phyloP scores from a whole-genome alignment of 2,329 filamentous ascomycete genomes.

The Aspergillus sojae region DNA sequence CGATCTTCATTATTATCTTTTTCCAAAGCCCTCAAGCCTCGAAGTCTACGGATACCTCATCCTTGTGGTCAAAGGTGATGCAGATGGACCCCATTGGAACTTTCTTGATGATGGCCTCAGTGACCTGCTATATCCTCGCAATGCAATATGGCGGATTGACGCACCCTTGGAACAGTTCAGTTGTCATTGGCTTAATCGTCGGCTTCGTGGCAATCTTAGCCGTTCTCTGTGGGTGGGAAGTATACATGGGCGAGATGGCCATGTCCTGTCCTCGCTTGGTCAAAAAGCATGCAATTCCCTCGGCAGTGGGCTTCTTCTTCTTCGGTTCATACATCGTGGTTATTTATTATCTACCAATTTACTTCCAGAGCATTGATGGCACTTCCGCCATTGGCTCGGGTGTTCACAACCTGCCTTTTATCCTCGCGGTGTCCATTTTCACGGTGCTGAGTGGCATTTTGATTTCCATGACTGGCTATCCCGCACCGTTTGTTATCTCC shows the following conservation, averaged over 20 bases:
- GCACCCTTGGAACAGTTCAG: not conserved
- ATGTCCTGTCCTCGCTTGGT: not conserved
- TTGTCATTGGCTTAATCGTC: not conserved
- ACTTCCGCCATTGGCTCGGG: slow-evolving; percentile 48
- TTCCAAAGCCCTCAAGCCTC: slow-evolving; percentile 31
- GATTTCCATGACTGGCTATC: no score
- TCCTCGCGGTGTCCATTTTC: no score
- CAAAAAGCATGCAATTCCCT: not conserved
- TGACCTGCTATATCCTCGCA: slow-evolving; percentile 25
- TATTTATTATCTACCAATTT: slow-evolving; percentile 48
- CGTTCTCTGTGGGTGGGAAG: not conserved
- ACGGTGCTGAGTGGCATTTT: no score
- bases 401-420: slow-evolving; percentile 42
- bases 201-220: slow-evolving; percentile 1
- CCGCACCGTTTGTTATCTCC: no score
- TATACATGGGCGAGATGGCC: slow-evolving; percentile 18
- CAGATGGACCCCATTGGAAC: slow-evolving; percentile 40
- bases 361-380: slow-evolving; percentile 51
- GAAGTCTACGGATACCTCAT: slow-evolving; percentile 21
- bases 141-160: slow-evolving; percentile 24
- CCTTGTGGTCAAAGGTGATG: slow-evolving; percentile 40
- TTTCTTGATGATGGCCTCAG: slow-evolving; percentile 28
- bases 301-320: not conserved
- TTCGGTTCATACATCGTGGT: not conserved
- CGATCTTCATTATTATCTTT: slow-evolving; percentile 53